Base-by-base conservation (phyloP, 805 yeast species). In the Yamadazyma akitaensis region DNA sequence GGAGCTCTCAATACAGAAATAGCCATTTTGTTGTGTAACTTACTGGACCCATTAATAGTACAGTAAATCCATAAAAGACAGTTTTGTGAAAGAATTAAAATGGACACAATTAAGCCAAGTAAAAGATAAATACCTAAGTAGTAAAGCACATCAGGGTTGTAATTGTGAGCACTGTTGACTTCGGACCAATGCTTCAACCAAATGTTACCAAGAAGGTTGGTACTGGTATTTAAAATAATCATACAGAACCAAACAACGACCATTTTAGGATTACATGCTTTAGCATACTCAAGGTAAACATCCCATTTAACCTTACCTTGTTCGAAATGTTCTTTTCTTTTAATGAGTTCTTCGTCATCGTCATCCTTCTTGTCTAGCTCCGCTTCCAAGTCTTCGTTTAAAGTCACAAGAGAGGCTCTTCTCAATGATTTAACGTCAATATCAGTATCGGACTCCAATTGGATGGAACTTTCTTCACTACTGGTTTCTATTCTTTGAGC, bases 121-220 rank as follows among this genome's bases (percentile, higher is more conserved):
- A 75, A 72, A 50, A 86, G 79, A 62, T 92, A 94, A 45, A 88
- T 73, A 16, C 85, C 84, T 54, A 94, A 72, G 57, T 90, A 94
- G 58, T 67, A 79, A 44, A 70, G 70, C n/a, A 86, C 80, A 49
- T 81, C 63, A 2, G 96, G 96, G 62, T 92, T 92, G 47, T 67
- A 68, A 21, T 90, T 92, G 33, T 67, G 61, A 37, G 64, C 68
- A 3, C 91, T 76, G 61, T 92, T 94, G 18, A 85, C 80, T 62
- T 94, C 99, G 11, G 98, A 88, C 99, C 99, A 94, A 64, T 88
- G 88, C 64, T 94, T 94, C 58, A 94, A 79, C 99, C 99, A 94
- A 44, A 92, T 79, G 61, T 84, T 90, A 32, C 90, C 82, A 38
- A 70, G 68, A 42, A 88, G 92, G 47, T 82, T 76, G 42, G 82